Evolutionary conservation across 805 yeast genomes (phyloP), one percentile per base, ranked within the genome.

Genomic region (Brettanomyces bruxellensis): DNA sequence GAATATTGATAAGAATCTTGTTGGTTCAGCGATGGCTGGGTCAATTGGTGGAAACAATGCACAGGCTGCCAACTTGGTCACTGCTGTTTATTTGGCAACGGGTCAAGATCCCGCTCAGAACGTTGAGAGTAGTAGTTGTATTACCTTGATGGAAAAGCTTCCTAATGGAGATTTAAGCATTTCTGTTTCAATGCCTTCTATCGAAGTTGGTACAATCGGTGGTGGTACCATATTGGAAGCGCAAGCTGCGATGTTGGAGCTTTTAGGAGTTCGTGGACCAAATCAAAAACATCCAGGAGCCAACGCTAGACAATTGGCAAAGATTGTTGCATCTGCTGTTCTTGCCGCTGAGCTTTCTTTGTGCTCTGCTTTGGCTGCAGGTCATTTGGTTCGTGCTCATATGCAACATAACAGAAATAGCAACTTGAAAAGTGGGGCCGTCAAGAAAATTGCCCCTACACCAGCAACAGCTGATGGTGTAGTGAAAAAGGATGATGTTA

Each of bases 91-190:
- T 64, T 70, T 93, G 53, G 99, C 99, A 4, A 79, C 95, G 49
- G 99, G 99, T 48, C 99, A 93, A 72, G 99, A 93, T 68, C 99
- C 99, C n/a, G 99, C 99, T 1, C 99, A 93, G 70, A 93, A 93
- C 61, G 97, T 93, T 45, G 99, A 91, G 70, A 83, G 95, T 50
- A 88, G 97, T 32, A 91, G 90, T 68, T 93, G 99, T 82, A 91
- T 93, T 49, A 93, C 99, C 1, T 73, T 93, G 55, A 90, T 93
- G 95, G 81, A 83, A 58, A 88, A 86, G 62, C 73, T 73, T 43
- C 59, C 65, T 40, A 72, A 75, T 38, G 99, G 96, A 12, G 86
- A 87, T 59, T 75, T 93, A 60, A 83, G 79, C 55, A 84, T 93
- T 37, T 86, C 96, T 1, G 99, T 93, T n/a, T 87, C 98, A 4